phyloP scores from a whole-genome alignment of 305 asterid species.

The Fraxinus dipetala region DNA sequence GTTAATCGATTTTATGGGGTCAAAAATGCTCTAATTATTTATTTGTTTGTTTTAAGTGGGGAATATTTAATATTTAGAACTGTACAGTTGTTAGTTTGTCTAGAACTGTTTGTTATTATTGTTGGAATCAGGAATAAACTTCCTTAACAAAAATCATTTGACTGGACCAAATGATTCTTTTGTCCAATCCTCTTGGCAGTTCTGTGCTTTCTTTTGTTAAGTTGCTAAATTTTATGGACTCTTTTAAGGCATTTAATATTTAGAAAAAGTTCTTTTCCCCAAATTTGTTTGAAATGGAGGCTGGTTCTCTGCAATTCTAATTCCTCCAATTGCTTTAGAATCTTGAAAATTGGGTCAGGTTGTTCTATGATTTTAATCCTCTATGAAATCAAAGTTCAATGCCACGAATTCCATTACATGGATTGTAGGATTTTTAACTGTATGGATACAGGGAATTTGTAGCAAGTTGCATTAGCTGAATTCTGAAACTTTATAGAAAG shows the following conservation, averaged over 20 bases:
- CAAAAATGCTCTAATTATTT: background rate
- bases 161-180: conserved; percentile 40
- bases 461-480: background rate
- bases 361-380: background rate
- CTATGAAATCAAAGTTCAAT: background rate
- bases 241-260: background rate
- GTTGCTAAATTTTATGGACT: background rate
- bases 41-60: background rate
- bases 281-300: background rate
- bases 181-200: conserved; percentile 37
- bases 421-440: background rate
- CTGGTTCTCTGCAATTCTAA: conserved; percentile 6
- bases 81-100: conserved; percentile 29
- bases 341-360: background rate
- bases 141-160: conserved; percentile 38
- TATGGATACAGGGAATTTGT: background rate
- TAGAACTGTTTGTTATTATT: conserved; percentile 16
- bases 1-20: background rate
- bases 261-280: background rate
- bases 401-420: background rate
- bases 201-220: background rate
- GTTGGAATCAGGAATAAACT: conserved; percentile 33
- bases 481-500: background rate
- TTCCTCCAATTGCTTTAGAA: background rate
- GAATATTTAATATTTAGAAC: conserved; percentile 11